These are phyloP conservation scores for Alternaria burnsii DNA, from an alignment of 2,329 filamentous ascomycete genomes.

Conservation along the genomic window DNA sequence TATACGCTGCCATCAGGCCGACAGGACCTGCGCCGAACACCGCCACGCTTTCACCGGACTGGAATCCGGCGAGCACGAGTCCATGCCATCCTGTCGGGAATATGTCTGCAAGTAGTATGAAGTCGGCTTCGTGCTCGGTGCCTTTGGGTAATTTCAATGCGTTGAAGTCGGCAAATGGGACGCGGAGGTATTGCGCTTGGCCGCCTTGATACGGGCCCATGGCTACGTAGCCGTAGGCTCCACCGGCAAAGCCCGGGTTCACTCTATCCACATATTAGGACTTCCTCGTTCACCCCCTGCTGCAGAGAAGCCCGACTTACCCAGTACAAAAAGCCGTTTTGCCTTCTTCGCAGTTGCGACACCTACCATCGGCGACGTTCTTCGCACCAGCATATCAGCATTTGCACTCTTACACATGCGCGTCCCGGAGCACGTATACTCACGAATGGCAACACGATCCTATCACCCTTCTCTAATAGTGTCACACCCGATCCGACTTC, in stretches of 20 bases:
- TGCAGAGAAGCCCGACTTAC: constrained; percentile 13
- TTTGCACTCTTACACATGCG: background rate
- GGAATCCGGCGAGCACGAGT: constrained; percentile 65
- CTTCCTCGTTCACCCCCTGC: no score
- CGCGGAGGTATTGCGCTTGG: constrained; percentile 70
- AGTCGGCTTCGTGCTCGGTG: constrained; percentile 69
- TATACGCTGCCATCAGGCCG: constrained; percentile 72
- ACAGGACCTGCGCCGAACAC: constrained; percentile 70
- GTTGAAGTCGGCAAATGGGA: constrained; percentile 74
- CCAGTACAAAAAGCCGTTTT: constrained; percentile 72
- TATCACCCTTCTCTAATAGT: constrained; percentile 68
- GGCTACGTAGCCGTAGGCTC: constrained; percentile 69
- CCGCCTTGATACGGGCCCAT: constrained; percentile 66
- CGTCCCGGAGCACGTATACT: background rate
- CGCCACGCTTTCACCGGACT: constrained; percentile 68
- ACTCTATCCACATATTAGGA: constrained; percentile 46
- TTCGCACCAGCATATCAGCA: background rate
- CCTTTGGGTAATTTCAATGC: constrained; percentile 68
- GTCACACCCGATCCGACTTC: constrained; percentile 67
- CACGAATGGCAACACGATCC: constrained; percentile 69
- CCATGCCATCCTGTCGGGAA: constrained; percentile 66
- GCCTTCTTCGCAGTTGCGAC: constrained; percentile 70
- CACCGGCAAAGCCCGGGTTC: constrained; percentile 67
- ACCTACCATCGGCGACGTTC: constrained; percentile 52
- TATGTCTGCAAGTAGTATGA: constrained; percentile 61